phyloP scores from a whole-genome alignment of 129 eudicot genomes.

The Gnaphalium uliginosum region DNA sequence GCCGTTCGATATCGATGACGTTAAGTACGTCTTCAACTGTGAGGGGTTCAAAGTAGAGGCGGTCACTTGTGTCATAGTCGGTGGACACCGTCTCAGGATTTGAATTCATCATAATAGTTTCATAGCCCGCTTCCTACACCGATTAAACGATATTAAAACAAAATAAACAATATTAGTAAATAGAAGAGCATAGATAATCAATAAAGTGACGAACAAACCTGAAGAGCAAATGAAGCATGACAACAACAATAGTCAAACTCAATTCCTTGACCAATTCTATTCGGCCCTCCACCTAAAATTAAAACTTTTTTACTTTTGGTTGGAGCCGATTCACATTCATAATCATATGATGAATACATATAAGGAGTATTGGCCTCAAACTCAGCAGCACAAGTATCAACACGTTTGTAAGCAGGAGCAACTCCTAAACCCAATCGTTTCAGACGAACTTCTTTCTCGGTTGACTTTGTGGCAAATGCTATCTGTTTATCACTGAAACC shows the following conservation, averaged over 20 bases:
- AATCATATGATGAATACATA: slow-evolving; percentile 86
- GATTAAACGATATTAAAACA: background rate
- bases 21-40: slow-evolving; percentile 94
- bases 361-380: slow-evolving; percentile 96
- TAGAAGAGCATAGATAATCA: background rate
- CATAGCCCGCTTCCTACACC: slow-evolving; percentile 84
- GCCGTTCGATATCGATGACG: slow-evolving; percentile 85
- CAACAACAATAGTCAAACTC: slow-evolving; percentile 99
- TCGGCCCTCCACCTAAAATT: slow-evolving; percentile 98
- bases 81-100: slow-evolving; percentile 98
- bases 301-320: slow-evolving; percentile 78
- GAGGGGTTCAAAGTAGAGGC: slow-evolving; percentile 94
- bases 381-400: slow-evolving; percentile 98
- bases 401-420: slow-evolving; percentile 83
- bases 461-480: slow-evolving; percentile 70
- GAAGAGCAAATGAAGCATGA: slow-evolving; percentile 97
- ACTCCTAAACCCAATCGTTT: slow-evolving; percentile 75
- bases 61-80: slow-evolving; percentile 94
- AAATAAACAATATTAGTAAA: background rate
- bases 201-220: slow-evolving; percentile 51
- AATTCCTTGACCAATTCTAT: slow-evolving; percentile 96
- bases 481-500: slow-evolving; percentile 97
- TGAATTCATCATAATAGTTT: slow-evolving; percentile 98
- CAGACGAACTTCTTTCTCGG: slow-evolving; percentile 69
- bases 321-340: slow-evolving; percentile 87